Evolutionary conservation across 2,329 filamentous ascomycete species (phyloP).

Genomic region (Phialemonium atrogriseum): DNA sequence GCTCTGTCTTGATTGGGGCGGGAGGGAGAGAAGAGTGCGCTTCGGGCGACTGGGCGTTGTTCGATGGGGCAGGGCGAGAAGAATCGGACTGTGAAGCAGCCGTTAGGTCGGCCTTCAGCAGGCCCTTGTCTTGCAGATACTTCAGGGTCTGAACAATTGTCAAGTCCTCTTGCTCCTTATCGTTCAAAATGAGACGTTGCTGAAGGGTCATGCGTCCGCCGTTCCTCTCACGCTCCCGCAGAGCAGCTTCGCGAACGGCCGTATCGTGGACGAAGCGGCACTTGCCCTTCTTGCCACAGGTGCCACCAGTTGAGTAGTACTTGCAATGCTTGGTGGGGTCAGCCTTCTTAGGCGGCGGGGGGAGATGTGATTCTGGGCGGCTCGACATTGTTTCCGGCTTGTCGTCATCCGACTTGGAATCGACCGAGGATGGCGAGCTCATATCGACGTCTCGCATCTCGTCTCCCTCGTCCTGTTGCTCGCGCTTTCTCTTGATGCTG

Average conservation of each 20-base stretch:
- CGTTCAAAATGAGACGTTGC: constrained; percentile 57
- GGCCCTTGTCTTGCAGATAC: constrained; percentile 53
- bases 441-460: constrained; percentile 45
- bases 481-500: constrained; percentile 60
- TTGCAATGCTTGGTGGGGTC: constrained; percentile 61
- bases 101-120: constrained; percentile 30
- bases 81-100: constrained; percentile 2
- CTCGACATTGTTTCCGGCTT: constrained; percentile 50
- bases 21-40: constrained; percentile 8
- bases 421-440: constrained; percentile 30
- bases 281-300: constrained; percentile 66
- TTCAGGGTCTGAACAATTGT: constrained; percentile 58
- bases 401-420: constrained; percentile 47
- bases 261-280: constrained; percentile 64
- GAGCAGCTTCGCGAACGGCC: constrained; percentile 52
- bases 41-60: constrained; percentile 14
- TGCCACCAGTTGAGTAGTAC: constrained; percentile 61
- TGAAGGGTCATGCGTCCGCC: constrained; percentile 58
- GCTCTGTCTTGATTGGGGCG: constrained; percentile 14
- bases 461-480: constrained; percentile 58
- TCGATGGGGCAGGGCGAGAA: constrained; percentile 9
- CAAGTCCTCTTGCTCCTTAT: constrained; percentile 60
- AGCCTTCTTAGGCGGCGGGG: constrained; percentile 45
- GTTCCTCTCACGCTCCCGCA: constrained; percentile 56
- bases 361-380: constrained; percentile 28